These are phyloP conservation scores for Pythium dissotocum DNA, from an alignment of 352 stramenopile species.

Conservation along the genomic window DNA sequence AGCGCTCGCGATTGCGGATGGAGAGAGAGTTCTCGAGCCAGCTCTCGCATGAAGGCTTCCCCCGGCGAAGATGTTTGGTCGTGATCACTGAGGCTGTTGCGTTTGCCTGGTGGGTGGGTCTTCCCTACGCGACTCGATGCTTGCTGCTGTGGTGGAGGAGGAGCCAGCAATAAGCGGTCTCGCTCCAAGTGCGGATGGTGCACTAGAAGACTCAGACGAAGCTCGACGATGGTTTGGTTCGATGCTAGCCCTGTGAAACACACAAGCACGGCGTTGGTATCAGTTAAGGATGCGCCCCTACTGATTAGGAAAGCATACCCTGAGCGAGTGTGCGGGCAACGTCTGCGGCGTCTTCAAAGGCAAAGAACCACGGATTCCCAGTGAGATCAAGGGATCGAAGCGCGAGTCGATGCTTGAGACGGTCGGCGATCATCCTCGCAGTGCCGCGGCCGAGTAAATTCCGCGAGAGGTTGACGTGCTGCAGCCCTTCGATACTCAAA, in stretches of 20 bases:
- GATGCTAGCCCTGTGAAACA: constrained; percentile 2
- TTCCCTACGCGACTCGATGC: not conserved
- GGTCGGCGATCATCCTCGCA: constrained; percentile 33
- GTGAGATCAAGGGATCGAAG: constrained; percentile 36
- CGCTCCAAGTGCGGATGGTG: constrained; percentile 15
- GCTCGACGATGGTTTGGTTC: constrained; percentile 10
- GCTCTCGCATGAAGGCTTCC: constrained; percentile 22
- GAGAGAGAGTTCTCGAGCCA: constrained; percentile 3
- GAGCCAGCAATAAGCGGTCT: constrained; percentile 8
- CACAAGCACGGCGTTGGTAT: not conserved
- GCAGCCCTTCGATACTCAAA: constrained; percentile 32
- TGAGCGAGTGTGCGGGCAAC: constrained; percentile 21
- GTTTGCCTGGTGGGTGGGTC: not conserved
- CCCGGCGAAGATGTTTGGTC: constrained; percentile 8
- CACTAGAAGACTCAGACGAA: constrained; percentile 14
- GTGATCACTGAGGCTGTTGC: not conserved
- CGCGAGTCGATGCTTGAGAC: constrained; percentile 31
- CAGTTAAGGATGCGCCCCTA: not conserved
- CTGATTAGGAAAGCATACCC: not conserved
- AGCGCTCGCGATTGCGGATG: not conserved
- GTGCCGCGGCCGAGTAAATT: constrained; percentile 39
- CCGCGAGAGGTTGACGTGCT: constrained; percentile 35
- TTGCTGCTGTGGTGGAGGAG: not conserved
- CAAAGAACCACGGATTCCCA: constrained; percentile 41
- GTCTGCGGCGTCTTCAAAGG: constrained; percentile 33